Conservation (phyloP, 1,284 basidiomycete species). For the Vanrija pseudolonga region DNA sequence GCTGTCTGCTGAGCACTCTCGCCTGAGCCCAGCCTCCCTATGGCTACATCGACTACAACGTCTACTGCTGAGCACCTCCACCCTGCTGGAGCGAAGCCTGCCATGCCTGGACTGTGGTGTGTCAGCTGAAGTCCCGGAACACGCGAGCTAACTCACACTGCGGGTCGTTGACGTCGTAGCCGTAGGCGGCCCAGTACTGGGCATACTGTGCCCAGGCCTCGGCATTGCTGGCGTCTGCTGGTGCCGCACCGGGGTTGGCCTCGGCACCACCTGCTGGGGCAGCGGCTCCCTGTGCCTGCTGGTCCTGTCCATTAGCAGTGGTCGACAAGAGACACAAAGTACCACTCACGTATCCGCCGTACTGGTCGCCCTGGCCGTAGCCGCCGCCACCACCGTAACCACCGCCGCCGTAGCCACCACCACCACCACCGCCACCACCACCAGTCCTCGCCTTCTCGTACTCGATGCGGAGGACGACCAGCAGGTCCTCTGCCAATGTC, state of each 20-base stretch:
- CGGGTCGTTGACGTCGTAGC: constrained; percentile 73
- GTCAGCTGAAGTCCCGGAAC: neutral
- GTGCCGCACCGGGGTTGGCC: constrained; percentile 21
- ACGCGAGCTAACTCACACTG: constrained; percentile 36
- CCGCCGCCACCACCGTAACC: constrained; percentile 32
- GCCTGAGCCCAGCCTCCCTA: neutral
- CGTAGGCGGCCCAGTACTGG: constrained; percentile 65
- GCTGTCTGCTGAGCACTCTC: neutral
- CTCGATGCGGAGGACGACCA: constrained; percentile 77
- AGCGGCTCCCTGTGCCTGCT: constrained; percentile 51
- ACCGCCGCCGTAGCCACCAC: constrained; percentile 55
- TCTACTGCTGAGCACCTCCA: constrained; percentile 4
- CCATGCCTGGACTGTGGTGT: constrained; percentile 44
- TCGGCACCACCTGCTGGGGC: constrained; percentile 45
- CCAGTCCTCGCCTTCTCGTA: constrained; percentile 67
- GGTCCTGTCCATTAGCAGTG: constrained; percentile 31
- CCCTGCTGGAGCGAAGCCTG: constrained; percentile 40
- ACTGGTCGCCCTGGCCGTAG: constrained; percentile 62
- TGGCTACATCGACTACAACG: neutral
- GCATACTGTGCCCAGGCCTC: constrained; percentile 50
- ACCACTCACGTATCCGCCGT: constrained; percentile 61
- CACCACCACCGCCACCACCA: constrained; percentile 46
- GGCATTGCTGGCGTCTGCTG: constrained; percentile 38
- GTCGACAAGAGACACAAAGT: constrained; percentile 45
- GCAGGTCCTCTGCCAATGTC: constrained; percentile 80